Base-by-base conservation (phyloP, 805 yeast genomes). In the Lachancea lanzarotensis region DNA sequence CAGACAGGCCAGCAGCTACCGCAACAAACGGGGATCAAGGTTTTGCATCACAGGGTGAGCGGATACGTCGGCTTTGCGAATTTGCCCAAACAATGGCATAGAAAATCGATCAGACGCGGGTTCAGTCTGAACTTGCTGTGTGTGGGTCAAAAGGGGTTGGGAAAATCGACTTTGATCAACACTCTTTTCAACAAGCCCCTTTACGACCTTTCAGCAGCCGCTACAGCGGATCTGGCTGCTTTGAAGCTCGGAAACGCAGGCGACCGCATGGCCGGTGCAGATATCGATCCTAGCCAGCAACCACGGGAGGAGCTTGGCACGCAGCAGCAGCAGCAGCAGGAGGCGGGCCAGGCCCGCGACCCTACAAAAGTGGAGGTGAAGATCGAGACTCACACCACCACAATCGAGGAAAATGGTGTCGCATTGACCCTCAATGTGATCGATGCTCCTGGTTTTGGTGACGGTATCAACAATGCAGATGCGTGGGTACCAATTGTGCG, bases 71-170 rank as follows among this genome's bases (percentile, higher is more conserved):
- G 98, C 5, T 93, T 93, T 69, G 95, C 97, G 54, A 93, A 90
- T 69, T 75, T 93, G 60, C 98, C 98, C 47, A 93, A 90, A 63
- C 98, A 93, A 72, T 93, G 97, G 96, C 98, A 93, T 70, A 81
- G 96, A 69, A 88, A 85, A 67, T 83, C 95, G 2, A 79, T 88
- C 50, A 82, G 84, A 66, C 78, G 86, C 60, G 98, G 98, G 12
- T 93, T 93, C 74, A 78, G 74, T 56, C 78, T 93, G 63, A 93
- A 93, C 64, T 64, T 93, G 49, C 78, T 93, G 79, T 88, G 87
- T 47, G 95, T 90, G 51, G 95, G 95, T 54, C 95, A 87, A 70
- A 73, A 82, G 48, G 97, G 98, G 4, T 73, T 91, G 51, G 98
- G 98, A 57, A 91, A 91, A 70, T 74, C 93, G 29, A 93, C 98